Evolutionary conservation across 305 asterid species (phyloP).

Genomic region (Petunia hybrid): DNA sequence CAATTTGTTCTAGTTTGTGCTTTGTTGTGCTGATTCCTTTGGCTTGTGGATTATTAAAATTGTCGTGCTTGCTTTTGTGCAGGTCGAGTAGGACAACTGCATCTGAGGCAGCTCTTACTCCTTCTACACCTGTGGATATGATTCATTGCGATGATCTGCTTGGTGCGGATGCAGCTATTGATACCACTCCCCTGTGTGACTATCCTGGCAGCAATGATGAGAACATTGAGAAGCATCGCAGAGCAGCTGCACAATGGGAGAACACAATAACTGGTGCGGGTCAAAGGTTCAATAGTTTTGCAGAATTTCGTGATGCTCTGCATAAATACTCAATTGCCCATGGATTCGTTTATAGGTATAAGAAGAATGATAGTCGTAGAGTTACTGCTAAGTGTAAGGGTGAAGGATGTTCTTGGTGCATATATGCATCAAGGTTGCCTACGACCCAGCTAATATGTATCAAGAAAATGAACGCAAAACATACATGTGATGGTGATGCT

Average conservation of each 20-base stretch:
- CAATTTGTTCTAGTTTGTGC: constrained; percentile 16
- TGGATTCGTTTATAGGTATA: constrained; percentile 37
- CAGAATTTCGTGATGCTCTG: constrained; percentile 41
- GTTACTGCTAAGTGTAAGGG: constrained; percentile 38
- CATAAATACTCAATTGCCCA: constrained; percentile 41
- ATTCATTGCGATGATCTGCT: constrained; percentile 27
- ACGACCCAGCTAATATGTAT: constrained; percentile 40
- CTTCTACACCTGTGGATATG: constrained; percentile 33
- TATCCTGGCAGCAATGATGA: constrained; percentile 25
- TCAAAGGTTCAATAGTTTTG: constrained; percentile 41
- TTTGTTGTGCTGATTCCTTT: background rate
- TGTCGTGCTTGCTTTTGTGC: constrained; percentile 2
- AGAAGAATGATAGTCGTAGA: constrained; percentile 39
- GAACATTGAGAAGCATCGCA: constrained; percentile 24
- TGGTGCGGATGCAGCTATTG: constrained; percentile 22
- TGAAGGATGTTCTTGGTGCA: constrained; percentile 43
- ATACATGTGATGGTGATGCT: constrained; percentile 36
- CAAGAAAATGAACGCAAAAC: constrained; percentile 36
- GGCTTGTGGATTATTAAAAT: constrained; percentile 13
- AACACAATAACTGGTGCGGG: constrained; percentile 36
- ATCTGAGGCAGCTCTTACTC: constrained; percentile 25
- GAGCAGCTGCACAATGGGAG: constrained; percentile 37
- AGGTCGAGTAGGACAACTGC: constrained; percentile 37
- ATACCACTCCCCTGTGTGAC: background rate
- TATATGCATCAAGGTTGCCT: constrained; percentile 39